Conservation (phyloP, 2,329 filamentous ascomycete genomes). For the Sporothrix brunneoviolacea region DNA sequence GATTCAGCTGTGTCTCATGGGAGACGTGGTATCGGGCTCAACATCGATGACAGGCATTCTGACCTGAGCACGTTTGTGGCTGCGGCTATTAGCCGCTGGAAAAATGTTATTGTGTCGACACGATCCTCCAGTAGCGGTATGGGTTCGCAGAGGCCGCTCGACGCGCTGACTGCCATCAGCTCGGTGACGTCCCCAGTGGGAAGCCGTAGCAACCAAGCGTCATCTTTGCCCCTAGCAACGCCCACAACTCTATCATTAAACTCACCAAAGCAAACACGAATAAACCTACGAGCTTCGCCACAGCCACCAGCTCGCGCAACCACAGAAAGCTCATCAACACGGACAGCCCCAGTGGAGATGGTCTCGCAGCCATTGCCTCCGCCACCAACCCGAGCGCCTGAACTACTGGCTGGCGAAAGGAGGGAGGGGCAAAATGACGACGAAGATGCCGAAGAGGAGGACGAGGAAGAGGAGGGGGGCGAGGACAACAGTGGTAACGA, state of each 20-base stretch:
- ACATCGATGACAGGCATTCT: conserved; percentile 43
- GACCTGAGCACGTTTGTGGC: conserved; percentile 47
- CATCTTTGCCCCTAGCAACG: neutral
- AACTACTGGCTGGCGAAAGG: too few relatives aligned
- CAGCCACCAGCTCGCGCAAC: neutral
- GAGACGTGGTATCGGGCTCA: conserved; percentile 37
- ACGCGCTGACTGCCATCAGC: conserved; percentile 17
- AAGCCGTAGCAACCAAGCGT: neutral
- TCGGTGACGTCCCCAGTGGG: neutral
- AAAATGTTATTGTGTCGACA: conserved; percentile 49
- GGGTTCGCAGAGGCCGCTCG: conserved; percentile 43
- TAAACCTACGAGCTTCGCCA: neutral
- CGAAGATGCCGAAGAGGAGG: conserved; percentile 1
- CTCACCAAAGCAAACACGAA: neutral
- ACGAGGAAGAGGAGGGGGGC: neutral
- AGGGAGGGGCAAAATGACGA: neutral
- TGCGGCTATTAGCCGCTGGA: conserved; percentile 56
- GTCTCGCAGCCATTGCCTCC: too few relatives aligned
- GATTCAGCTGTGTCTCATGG: conserved; percentile 37
- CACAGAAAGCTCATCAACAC: neutral
- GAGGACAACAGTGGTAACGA: conserved; percentile 4
- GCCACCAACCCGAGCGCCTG: too few relatives aligned
- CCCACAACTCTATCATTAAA: neutral
- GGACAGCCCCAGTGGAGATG: too few relatives aligned
- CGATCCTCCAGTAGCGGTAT: conserved; percentile 40